Base-by-base conservation (phyloP, 2,329 filamentous ascomycete genomes). In the Diaporthe vexans region DNA sequence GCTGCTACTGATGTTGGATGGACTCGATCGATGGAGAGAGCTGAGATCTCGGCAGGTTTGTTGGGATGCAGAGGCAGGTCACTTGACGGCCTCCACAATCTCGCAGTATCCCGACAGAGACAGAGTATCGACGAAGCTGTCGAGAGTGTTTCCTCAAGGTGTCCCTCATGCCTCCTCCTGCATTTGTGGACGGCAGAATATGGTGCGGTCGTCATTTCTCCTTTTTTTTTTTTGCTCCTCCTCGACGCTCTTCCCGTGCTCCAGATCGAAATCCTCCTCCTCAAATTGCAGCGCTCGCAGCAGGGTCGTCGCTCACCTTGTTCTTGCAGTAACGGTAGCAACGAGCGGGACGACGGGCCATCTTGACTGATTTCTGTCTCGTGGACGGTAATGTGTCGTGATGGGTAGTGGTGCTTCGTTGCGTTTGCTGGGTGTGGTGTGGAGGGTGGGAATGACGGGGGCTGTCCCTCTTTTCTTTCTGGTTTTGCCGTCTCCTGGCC, bases 271-370 rank as follows among this genome's bases (percentile, higher is more conserved):
- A 46, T 2, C 63, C 21, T 57, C 56, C 48, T 63, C 67, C 15
- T 33, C 33, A 52, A 35, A 46, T 26, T n/a, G 52, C 29, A 63
- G 57, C 70, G 33, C 59, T 57, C 37, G 37, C 43, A 72, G 52
- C 43, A 72, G 52, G 69, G 57, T 67, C 78, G 52, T 63, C 33
- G 88, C 93, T 89, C 86, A 97, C 95, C 95, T 98, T 98, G 94
- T 98, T 99, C 95, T 99, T 99, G 95, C 97, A 99, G 94, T 99
- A 99, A 86, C 97, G 94, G 93, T 98, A 99, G 91, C 97, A 99
- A 91, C 97, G 94, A 85, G 97, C 97, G 86, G 97, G 97, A 94
- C 97, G 95, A 89, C 97, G 95, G 86, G 97, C 97, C 97, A 99
- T 99, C 91, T 93, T 95, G 93, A 93, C 91, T 88, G 90, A 89